Conservation (phyloP, 2,329 filamentous ascomycete species). For the Talaromyces sp. region DNA sequence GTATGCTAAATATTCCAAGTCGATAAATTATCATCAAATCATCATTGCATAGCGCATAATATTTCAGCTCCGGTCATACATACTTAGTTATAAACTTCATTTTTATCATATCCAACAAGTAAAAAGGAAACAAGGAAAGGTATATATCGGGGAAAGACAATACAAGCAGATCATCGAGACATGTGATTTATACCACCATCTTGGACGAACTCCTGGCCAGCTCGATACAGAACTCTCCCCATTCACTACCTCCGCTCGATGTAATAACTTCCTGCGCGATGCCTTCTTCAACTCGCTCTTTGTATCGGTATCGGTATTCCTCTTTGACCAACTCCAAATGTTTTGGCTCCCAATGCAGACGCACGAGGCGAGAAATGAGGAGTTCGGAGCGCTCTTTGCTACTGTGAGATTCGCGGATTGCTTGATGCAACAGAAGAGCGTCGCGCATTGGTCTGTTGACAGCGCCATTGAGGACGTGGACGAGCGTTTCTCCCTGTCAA, state of each 20-base stretch:
- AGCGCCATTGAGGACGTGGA: conserved; percentile 92
- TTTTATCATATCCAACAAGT: neutral
- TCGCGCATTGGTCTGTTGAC: conserved; percentile 95
- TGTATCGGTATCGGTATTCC: conserved; percentile 77
- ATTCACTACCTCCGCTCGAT: conserved; percentile 51
- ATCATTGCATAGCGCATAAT: neutral
- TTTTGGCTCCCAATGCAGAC: conserved; percentile 85
- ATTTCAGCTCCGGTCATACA: neutral
- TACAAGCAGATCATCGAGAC: neutral
- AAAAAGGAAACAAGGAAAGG: neutral
- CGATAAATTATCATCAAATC: neutral
- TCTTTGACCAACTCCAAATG: conserved; percentile 77
- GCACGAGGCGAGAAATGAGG: conserved; percentile 80
- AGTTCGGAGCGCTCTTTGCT: conserved; percentile 76
- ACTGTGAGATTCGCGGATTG: conserved; percentile 69
- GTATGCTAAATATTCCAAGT: neutral
- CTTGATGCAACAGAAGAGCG: conserved; percentile 85
- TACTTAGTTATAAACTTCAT: neutral
- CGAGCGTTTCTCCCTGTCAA: conserved; percentile 80
- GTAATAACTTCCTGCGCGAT: conserved; percentile 72
- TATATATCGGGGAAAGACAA: neutral
- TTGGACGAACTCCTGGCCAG: conserved; percentile 45
- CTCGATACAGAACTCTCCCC: conserved; percentile 71
- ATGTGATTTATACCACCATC: neutral
- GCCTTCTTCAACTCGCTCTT: conserved; percentile 68